Percentiles rank a stretch among this genome's conserved stretches.
Evolutionary conservation across 73 alveolate genomes (phyloP).

Genomic region (Halteria grandinella): DNA sequence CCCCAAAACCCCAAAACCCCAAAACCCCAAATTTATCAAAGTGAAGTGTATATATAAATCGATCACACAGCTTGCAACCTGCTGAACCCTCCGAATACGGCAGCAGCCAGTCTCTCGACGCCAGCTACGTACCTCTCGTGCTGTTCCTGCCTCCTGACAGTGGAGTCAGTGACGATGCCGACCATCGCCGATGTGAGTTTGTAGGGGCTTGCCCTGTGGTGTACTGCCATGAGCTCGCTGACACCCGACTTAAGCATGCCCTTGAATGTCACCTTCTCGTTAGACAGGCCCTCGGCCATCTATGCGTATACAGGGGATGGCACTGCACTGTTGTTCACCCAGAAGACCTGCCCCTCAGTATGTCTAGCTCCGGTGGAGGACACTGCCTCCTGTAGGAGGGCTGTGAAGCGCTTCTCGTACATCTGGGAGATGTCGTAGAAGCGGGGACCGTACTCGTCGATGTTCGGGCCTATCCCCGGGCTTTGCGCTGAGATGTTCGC

Average conservation of each 20-base stretch:
- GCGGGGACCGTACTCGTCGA: conserved; percentile 21
- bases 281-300: conserved; percentile 22
- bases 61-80: no score
- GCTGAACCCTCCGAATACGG: background rate
- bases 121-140: background rate
- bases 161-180: background rate
- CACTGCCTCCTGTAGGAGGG: background rate
- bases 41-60: no score
- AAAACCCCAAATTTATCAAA: no score
- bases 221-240: conserved; percentile 45
- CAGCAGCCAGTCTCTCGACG: background rate
- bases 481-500: conserved; percentile 15
- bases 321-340: conserved; percentile 7
- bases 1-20: no score
- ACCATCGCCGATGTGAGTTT: conserved; percentile 1
- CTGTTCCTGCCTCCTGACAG: background rate
- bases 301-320: conserved; percentile 7
- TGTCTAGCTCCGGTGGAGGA: background rate
- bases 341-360: conserved; percentile 6
- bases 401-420: conserved; percentile 7
- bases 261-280: conserved; percentile 23
- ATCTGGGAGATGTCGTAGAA: conserved; percentile 17
- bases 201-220: background rate
- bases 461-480: conserved; percentile 41
- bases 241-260: conserved; percentile 42